phyloP scores from a whole-genome alignment of 75 land plant species.

The Cupressus sempervirens region DNA sequence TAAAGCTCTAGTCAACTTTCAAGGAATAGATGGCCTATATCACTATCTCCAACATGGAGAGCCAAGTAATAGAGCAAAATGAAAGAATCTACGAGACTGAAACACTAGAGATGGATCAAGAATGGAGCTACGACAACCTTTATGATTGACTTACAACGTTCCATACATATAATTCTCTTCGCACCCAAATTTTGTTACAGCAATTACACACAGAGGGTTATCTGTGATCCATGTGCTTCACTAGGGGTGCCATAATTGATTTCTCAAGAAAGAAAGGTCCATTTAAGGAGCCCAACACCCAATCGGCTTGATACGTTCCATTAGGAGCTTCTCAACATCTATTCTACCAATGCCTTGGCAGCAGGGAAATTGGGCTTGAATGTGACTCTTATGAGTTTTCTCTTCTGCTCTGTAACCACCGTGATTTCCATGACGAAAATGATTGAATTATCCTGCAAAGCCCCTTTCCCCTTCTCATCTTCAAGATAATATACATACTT shows the following conservation, averaged over 20 bases:
- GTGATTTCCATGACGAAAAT: constrained; percentile 87
- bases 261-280: constrained; percentile 62
- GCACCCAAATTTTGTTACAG: too few species aligned
- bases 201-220: constrained; percentile 40
- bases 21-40: too few species aligned
- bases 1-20: too few species aligned
- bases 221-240: constrained; percentile 41
- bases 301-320: constrained; percentile 42
- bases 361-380: constrained; percentile 82
- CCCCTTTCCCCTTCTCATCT: constrained; percentile 47
- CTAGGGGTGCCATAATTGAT: constrained; percentile 46
- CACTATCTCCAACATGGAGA: too few species aligned
- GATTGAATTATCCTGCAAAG: constrained; percentile 63
- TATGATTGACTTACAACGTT: too few species aligned
- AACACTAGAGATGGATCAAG: too few species aligned
- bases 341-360: constrained; percentile 75
- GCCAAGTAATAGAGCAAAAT: too few species aligned
- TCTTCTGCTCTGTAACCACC: constrained; percentile 59
- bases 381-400: constrained; percentile 55
- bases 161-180: too few species aligned
- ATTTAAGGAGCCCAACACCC: constrained; percentile 63
- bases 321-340: constrained; percentile 55
- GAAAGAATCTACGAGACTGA: too few species aligned
- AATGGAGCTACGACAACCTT: too few species aligned
- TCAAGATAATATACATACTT: constrained; percentile 26